phyloP scores from a whole-genome alignment of 768 basidiomycete species.

The Hemileccinum rubropunctum region DNA sequence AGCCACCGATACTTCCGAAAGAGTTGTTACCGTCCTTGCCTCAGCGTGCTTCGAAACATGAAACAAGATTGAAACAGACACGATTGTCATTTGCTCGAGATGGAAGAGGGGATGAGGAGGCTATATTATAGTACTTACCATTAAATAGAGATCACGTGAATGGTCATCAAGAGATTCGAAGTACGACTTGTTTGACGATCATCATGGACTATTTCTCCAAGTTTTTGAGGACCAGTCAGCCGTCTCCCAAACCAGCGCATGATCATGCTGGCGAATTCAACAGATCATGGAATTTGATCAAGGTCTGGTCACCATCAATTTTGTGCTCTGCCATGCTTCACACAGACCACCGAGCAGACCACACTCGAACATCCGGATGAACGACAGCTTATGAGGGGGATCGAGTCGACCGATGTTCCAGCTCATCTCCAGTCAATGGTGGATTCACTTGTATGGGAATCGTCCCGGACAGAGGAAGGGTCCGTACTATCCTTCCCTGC shows the following conservation, averaged over 20 bases:
- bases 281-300: constrained; percentile 70
- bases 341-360: constrained; percentile 45
- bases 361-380: constrained; percentile 89
- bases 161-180: not conserved
- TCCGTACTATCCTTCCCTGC: constrained; percentile 39
- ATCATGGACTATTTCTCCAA: constrained; percentile 92
- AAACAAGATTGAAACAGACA: constrained; percentile 16
- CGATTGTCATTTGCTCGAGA: constrained; percentile 17
- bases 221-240: constrained; percentile 53
- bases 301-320: constrained; percentile 41
- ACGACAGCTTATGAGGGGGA: constrained; percentile 79
- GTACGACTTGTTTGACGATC: not conserved
- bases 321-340: not conserved
- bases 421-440: constrained; percentile 74
- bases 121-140: no score
- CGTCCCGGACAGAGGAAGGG: constrained; percentile 84
- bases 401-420: constrained; percentile 79
- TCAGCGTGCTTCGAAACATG: constrained; percentile 5
- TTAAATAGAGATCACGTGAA: constrained; percentile 15
- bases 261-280: constrained; percentile 76
- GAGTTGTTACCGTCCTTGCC: constrained; percentile 14
- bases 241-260: constrained; percentile 45
- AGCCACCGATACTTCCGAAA: constrained; percentile 28
- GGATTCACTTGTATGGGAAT: constrained; percentile 83
- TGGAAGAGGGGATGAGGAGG: not conserved